Percentiles rank a stretch among this genome's conserved stretches.
These are phyloP conservation scores for Fusarium tuaranense DNA, from an alignment of 2,329 filamentous ascomycete genomes.

Conservation along the genomic window DNA sequence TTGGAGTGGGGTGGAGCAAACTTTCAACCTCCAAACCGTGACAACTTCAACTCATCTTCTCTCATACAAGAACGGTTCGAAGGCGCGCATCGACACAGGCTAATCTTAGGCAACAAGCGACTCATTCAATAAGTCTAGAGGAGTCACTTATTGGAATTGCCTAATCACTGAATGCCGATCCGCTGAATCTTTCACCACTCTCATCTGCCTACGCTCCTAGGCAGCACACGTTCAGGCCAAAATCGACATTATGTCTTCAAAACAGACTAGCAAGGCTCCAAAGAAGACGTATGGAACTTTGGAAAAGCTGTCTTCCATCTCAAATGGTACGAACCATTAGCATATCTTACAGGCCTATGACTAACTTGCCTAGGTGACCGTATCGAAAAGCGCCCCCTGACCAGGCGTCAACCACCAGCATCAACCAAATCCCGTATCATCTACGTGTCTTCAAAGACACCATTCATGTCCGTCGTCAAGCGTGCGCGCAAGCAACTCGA, in stretches of 20 bases:
- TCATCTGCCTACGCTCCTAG: slow-evolving; percentile 27
- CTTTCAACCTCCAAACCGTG: not conserved
- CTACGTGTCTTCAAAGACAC: slow-evolving; percentile 74
- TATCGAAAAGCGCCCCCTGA: slow-evolving; percentile 62
- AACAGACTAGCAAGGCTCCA: slow-evolving; percentile 19
- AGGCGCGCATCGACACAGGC: not conserved
- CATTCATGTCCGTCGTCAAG: slow-evolving; percentile 76
- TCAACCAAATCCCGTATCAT: slow-evolving; percentile 62
- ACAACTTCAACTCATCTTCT: not conserved
- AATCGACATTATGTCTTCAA: slow-evolving; percentile 37
- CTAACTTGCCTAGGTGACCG: slow-evolving; percentile 54
- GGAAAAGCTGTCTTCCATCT: slow-evolving; percentile 51
- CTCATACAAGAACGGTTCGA: not conserved
- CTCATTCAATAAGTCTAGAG: not conserved
- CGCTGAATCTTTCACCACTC: not conserved
- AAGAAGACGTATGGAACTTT: slow-evolving; percentile 36
- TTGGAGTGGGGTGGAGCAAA: not conserved
- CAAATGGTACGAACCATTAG: slow-evolving; percentile 44
- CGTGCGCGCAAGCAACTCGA: slow-evolving; percentile 74
- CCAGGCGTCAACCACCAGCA: slow-evolving; percentile 54
- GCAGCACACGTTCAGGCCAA: slow-evolving; percentile 20
- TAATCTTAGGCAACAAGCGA: not conserved
- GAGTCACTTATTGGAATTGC: not conserved
- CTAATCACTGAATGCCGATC: slow-evolving; percentile 1
- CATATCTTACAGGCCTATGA: not conserved